phyloP scores from a whole-genome alignment of 345 rosid genomes.

The Eucalyptus shirleyi region DNA sequence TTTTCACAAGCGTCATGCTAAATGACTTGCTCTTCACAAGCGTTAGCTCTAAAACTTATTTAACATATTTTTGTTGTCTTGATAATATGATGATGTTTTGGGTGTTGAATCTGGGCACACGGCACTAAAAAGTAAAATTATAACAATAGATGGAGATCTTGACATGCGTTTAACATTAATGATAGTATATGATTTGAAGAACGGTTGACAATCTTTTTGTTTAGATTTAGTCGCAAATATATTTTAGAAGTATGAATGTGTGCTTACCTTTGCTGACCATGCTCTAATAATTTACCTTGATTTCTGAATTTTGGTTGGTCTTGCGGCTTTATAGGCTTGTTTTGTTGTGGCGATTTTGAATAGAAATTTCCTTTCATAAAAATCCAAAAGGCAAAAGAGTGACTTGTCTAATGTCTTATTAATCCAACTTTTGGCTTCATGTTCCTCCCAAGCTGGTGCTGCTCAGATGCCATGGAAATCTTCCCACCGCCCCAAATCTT shows the following conservation, averaged over 20 bases:
- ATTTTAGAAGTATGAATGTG: background rate
- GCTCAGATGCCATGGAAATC: background rate
- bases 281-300: background rate
- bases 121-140: background rate
- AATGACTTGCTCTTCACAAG: too few relatives aligned
- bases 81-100: background rate
- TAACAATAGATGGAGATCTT: background rate
- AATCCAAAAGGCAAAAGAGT: background rate
- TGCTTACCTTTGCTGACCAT: background rate
- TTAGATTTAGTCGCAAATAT: too few relatives aligned
- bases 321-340: background rate
- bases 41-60: too few relatives aligned
- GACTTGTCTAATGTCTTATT: background rate
- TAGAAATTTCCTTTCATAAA: background rate
- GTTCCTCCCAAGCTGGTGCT: background rate
- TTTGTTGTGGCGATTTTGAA: background rate
- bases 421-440: background rate
- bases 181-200: too few relatives aligned
- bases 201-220: rapidly evolving
- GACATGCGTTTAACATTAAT: rapidly evolving
- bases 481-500: background rate
- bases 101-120: rapidly evolving
- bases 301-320: background rate
- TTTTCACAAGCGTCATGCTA: too few relatives aligned
- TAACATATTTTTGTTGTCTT: background rate